phyloP scores from a whole-genome alignment of 1,284 basidiomycete species.

The Thelephora terrestris region DNA sequence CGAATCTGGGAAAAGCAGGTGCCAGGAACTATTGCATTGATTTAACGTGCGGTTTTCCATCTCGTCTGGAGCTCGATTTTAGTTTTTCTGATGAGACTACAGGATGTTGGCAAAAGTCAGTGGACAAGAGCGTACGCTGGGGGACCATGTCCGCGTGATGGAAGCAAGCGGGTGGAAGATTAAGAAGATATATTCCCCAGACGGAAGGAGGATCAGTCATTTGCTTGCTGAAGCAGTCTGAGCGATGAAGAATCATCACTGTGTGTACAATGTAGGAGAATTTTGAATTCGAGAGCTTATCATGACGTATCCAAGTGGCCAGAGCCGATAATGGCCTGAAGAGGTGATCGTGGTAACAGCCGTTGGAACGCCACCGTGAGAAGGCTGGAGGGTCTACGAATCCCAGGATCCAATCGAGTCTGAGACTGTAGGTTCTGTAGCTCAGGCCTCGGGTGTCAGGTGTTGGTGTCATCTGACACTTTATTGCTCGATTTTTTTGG shows the following conservation, averaged over 20 bases:
- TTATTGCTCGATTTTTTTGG: no score
- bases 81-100: background rate
- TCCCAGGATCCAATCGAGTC: no score
- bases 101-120: background rate
- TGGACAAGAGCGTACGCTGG: background rate
- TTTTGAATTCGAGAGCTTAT: no score
- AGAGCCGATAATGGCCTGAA: no score
- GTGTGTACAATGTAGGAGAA: no score
- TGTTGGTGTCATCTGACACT: no score
- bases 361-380: no score
- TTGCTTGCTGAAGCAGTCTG: background rate
- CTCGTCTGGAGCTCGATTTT: background rate
- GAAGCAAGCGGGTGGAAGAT: background rate
- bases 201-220: background rate
- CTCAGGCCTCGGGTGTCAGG: no score
- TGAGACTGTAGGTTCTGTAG: no score
- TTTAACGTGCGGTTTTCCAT: background rate
- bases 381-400: no score
- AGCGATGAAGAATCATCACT: background rate
- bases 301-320: no score
- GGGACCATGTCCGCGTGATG: background rate
- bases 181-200: background rate
- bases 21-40: conserved; percentile 6
- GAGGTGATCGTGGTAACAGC: no score
- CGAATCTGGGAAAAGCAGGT: conserved; percentile 3